Percentiles rank a stretch among this genome's conserved stretches.
Conservation (phyloP, 1,139 yeast species). For the Debaryomyces singareniensis region DNA sequence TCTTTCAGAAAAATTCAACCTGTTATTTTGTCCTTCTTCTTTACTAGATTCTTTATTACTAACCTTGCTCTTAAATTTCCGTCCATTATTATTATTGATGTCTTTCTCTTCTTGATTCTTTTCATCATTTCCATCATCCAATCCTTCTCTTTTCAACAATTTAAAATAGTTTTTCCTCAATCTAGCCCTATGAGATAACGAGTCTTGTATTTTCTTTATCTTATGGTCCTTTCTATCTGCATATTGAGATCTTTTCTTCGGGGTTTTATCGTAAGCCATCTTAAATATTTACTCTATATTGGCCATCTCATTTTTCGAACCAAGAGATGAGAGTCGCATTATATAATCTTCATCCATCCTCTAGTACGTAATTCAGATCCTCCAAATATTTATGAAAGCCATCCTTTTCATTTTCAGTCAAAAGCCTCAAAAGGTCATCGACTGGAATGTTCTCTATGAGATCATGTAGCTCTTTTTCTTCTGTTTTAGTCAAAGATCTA, state of each 20-base stretch:
- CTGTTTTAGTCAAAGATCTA: constrained; percentile 5
- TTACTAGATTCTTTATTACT: constrained; percentile 1
- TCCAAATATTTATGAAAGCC: neutral
- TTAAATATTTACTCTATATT: too few species aligned
- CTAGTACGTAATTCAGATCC: neutral
- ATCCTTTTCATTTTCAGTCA: constrained; percentile 6
- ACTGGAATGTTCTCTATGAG: constrained; percentile 3
- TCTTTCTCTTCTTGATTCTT: constrained; percentile 12
- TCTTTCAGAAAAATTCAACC: constrained; percentile 39
- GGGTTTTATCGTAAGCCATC: too few species aligned
- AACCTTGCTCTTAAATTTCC: constrained; percentile 6
- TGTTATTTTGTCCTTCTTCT: constrained; percentile 1
- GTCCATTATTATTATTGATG: constrained; percentile 11
- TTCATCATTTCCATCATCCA: constrained; percentile 2
- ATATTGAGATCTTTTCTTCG: too few species aligned
- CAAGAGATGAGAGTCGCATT: too few species aligned
- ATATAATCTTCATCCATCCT: too few species aligned
- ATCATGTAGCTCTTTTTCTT: constrained; percentile 5
- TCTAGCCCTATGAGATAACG: constrained; percentile 77
- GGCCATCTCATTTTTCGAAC: too few species aligned
- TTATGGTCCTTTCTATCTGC: constrained; percentile 37
- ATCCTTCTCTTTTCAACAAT: constrained; percentile 69
- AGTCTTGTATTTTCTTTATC: constrained; percentile 60
- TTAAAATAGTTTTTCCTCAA: constrained; percentile 79
- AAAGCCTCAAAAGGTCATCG: constrained; percentile 4